A percentile compares a stretch with the other conserved stretches of the same genome.
Evolutionary conservation across 2,329 filamentous ascomycete species (phyloP).

Genomic region (Fusarium clavum): DNA sequence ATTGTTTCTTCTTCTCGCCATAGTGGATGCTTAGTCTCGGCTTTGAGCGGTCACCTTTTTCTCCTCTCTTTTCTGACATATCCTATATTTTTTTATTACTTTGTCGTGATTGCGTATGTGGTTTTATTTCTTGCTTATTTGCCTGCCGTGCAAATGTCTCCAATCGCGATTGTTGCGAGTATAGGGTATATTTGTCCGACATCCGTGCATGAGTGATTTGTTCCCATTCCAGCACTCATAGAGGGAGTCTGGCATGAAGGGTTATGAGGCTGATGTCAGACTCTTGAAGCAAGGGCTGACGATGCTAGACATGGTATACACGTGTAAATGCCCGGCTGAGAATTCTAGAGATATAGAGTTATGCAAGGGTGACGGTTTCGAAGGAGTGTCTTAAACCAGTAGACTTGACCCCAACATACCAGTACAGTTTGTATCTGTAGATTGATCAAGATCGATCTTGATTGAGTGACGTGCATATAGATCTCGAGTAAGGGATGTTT

Average conservation of each 20-base stretch:
- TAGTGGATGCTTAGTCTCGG: not conserved
- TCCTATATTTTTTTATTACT: not conserved
- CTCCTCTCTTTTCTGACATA: not conserved
- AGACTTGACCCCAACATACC: conserved; percentile 17
- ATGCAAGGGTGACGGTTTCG: conserved; percentile 21
- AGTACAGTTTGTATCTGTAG: not conserved
- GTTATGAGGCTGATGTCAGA: conserved; percentile 10
- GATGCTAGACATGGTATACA: conserved; percentile 21
- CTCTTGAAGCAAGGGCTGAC: conserved; percentile 13
- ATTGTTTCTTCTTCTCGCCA: conserved; percentile 19
- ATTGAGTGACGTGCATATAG: not conserved
- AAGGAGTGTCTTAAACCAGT: not conserved
- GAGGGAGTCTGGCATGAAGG: conserved; percentile 23
- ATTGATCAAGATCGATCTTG: not conserved
- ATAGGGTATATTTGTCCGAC: conserved; percentile 18
- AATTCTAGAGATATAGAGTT: not conserved
- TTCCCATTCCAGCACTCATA: conserved; percentile 27
- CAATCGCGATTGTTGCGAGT: not conserved
- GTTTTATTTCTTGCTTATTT: conserved; percentile 1
- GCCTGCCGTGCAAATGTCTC: not conserved
- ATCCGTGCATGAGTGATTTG: not conserved
- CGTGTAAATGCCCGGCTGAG: conserved; percentile 6
- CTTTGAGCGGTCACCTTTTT: not conserved
- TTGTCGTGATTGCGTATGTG: not conserved
- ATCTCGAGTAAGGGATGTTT: conserved; percentile 15